Evolutionary conservation across 345 rosid species (phyloP).

Genomic region (Salix koriyanagi): DNA sequence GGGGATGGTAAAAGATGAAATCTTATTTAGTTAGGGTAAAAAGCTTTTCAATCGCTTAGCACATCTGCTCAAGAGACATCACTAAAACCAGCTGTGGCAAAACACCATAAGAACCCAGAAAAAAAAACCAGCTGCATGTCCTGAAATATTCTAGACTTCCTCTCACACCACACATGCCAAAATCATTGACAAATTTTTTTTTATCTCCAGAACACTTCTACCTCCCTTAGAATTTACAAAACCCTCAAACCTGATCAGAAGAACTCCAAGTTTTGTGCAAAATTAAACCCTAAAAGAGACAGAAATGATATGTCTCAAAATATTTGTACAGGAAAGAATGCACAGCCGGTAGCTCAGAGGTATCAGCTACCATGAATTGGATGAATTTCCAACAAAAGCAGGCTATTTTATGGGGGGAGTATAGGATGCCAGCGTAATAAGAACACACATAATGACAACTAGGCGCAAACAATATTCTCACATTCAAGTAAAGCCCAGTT

Average conservation of each 20-base stretch:
- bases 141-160: neutral
- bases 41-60: neutral
- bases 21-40: neutral
- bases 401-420: neutral
- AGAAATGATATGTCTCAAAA: no score
- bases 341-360: neutral
- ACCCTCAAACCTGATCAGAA: neutral
- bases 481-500: neutral
- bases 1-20: neutral
- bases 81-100: neutral
- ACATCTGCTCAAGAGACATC: neutral
- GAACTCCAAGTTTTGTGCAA: neutral
- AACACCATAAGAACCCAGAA: neutral
- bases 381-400: neutral
- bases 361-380: neutral
- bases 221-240: neutral
- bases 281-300: neutral
- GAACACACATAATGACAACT: neutral
- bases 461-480: neutral
- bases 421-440: neutral
- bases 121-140: neutral
- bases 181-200: neutral
- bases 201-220: neutral
- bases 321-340: neutral
- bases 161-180: neutral